Evolutionary conservation across 202 grass and related monocot genomes (phyloP).

Genomic region (Panicum hallii): DNA sequence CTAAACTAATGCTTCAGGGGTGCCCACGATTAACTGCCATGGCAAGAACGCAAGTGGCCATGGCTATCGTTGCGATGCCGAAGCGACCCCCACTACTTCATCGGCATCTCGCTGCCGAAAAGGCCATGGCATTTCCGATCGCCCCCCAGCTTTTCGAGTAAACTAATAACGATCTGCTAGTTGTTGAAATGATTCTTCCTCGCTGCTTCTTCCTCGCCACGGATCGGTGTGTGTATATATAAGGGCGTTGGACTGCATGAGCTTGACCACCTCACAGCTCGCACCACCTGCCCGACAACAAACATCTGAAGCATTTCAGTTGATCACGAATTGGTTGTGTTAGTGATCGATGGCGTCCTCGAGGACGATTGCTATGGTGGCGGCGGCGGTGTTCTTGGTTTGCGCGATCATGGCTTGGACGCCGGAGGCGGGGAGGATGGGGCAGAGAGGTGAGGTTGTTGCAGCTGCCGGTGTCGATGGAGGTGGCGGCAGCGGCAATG

Average conservation of each 20-base stretch:
- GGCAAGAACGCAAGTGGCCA: background rate
- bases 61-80: constrained; percentile 54
- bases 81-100: constrained; percentile 55
- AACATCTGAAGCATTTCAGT: background rate
- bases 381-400: constrained; percentile 11
- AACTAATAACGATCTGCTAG: background rate
- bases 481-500: background rate
- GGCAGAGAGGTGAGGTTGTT: constrained; percentile 21
- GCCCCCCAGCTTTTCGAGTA: background rate
- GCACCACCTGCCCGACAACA: background rate
- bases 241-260: constrained; percentile 15
- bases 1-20: constrained; percentile 42
- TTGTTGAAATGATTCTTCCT: constrained; percentile 21
- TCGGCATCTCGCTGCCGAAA: background rate
- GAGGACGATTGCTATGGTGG: background rate
- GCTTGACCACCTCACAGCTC: background rate
- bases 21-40: constrained; percentile 58
- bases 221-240: constrained; percentile 16
- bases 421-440: constrained; percentile 17
- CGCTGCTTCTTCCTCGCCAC: background rate
- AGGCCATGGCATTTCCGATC: constrained; percentile 31
- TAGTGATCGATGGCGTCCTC: background rate
- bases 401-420: constrained; percentile 1
- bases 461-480: background rate
- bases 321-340: background rate